These are phyloP conservation scores for Melastoma malabathricum DNA, from an alignment of 345 rosid genomes.

Conservation along the genomic window DNA sequence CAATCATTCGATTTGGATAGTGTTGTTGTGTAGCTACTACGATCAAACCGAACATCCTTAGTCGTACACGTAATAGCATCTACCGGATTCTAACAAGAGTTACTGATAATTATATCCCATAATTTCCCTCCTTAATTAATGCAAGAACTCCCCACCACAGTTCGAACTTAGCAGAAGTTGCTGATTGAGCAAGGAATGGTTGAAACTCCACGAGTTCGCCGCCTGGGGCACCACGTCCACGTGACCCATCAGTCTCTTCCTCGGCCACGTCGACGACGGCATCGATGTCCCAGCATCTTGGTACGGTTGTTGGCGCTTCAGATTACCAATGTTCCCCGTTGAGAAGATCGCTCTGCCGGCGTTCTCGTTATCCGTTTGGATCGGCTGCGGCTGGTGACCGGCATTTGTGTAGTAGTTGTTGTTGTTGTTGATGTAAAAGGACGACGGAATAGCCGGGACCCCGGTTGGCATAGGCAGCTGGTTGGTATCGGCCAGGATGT, in stretches of 20 bases:
- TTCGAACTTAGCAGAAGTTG: conserved; percentile 5
- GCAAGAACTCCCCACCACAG: not conserved
- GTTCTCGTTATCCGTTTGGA: conserved; percentile 9
- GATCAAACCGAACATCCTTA: too few relatives aligned
- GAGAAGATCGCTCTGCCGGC: conserved; percentile 15
- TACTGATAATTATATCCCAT: too few relatives aligned
- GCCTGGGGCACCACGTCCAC: conserved; percentile 26
- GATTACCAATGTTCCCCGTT: too few relatives aligned
- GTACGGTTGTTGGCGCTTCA: too few relatives aligned
- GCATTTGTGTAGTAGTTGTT: not conserved
- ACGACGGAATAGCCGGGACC: not conserved
- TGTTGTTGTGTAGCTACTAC: too few relatives aligned
- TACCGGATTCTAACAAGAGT: too few relatives aligned
- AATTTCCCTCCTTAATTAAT: not conserved
- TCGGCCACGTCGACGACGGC: conserved; percentile 7
- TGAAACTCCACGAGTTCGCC: conserved; percentile 23
- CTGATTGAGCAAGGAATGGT: conserved; percentile 8
- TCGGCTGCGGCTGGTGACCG: conserved; percentile 13
- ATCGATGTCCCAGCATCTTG: too few relatives aligned
- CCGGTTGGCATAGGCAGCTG: conserved; percentile 2
- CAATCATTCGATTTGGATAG: too few relatives aligned
- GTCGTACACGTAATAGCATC: too few relatives aligned
- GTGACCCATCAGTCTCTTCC: conserved; percentile 2
- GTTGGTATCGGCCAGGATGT: conserved; percentile 40
- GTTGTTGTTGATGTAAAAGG: not conserved